Evolutionary conservation across 2,329 filamentous ascomycete genomes (phyloP), one percentile per base, ranked within the genome.

Genomic region (Zymoseptoria ardabiliae): DNA sequence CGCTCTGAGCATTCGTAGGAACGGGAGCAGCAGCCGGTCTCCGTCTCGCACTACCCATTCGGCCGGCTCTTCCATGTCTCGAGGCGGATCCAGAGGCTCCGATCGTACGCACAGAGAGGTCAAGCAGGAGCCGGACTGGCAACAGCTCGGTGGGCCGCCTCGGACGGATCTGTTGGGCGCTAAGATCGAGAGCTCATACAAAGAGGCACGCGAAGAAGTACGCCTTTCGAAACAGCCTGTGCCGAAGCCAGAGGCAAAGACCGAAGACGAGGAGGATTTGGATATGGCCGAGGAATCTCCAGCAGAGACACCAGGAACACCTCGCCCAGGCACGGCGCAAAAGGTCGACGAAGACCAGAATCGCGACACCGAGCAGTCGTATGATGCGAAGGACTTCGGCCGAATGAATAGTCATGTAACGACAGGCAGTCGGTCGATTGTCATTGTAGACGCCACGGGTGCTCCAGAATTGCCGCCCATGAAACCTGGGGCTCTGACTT

Each of bases 391-490:
- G 56, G 63, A 66, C 55, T 63, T 66, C 50, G 61, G 59, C 9
- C 59, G 62, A 20, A 50, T 61, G 41, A 69, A 77, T 56, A 85
- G 82, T 63, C 78, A 78, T 58, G 83, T 93, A 51, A 94, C 91
- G 0, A 80, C 81, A 10, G 89, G 90, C n/a, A 96, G 90, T 78
- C 88, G 92, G 70, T 96, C 91, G 0, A 95, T 96, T 65, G 82
- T 96, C 58, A 95, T 96, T 69, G 85, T 96, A 41, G 90, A 95
- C 66, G 82, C 82, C 63, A 84, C 82, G 60, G 85, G 84, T 30
- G 87, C 86, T 0, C 65, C 66, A 35, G 61, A 66, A 52, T n/a
- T 65, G 11, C 60, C 55, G 19, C 63, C 66, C 4, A 61, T 62
- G 53, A 63, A 64, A 50, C 61, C 63, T 19, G 62, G 65, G 22